Evolutionary conservation across 108 stramenopile genomes (phyloP), one percentile per base, ranked within the genome.

Genomic region (Skeletonema potamos): DNA sequence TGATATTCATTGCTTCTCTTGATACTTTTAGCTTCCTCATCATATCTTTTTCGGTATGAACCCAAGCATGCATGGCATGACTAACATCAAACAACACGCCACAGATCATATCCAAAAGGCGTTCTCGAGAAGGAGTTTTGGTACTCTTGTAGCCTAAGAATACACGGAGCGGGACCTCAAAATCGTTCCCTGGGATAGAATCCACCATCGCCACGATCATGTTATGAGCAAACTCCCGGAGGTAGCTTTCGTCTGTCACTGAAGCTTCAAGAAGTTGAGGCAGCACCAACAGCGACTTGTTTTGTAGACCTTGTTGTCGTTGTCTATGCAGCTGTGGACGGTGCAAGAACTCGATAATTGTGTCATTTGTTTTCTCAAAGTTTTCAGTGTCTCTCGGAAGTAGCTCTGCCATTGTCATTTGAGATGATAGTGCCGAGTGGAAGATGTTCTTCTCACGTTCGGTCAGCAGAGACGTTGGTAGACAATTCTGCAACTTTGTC

Each of bases 1-100:
- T 59, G 58, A 10, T 33, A 0, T 26, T 22, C 18, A 59, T 34
- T 34, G 30, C 10, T 20, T 18, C 58, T 18, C 18, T 34, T 22
- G 48, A 51, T 22, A 51, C 22, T 9, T 51, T n/a, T 1, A 22
- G 58, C 58, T 59, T 30, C 58, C 58, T 59, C 32, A 63, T 13
- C 26, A 84, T 60, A 12, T 73, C 70, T 13, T 56, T 54, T 48
- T 84, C 79, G 0, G 83, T 84, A 39, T 84, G 74, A 20, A 73
- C 44, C 79, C 79, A 84, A 29, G 76, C 83, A 56, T 81, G 77
- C 77, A 82, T 79, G 0, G 84, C 84, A 74, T 85, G 84, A 63
- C 84, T 85, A 2, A 82, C 81, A 79, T 85, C 84, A 60, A 85
- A 85, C 51, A 85, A 36, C 6, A 77, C 64, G 26, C 73, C 77